Base-by-base conservation (phyloP, 2,329 filamentous ascomycete species). In the Pestalotiopsis sp. region DNA sequence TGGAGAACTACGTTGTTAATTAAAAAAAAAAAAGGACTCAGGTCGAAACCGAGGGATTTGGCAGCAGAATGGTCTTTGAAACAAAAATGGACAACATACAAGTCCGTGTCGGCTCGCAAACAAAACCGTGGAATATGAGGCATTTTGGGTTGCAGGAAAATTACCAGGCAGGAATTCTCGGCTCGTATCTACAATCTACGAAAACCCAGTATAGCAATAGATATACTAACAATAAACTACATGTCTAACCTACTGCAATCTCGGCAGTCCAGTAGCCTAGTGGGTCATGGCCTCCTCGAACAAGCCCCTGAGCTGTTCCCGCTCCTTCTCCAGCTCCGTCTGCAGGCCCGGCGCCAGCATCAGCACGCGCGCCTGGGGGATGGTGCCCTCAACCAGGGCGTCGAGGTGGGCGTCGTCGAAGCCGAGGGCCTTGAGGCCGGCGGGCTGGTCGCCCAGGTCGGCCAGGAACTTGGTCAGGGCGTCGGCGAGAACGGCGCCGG, bases 331-430 rank as follows among this genome's bases (percentile, higher is more conserved):
- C 60, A 93, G 78, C 75, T 94, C 91, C 72, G 86, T 87, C 52
- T 88, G 89, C 74, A 99, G 79, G 30, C 88, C 94, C 0, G 96
- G 97, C 38, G 96, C 96, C 70, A 99, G 81, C 91, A 94, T 96
- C 75, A 99, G 79, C 66, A 99, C 97, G 71, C 96, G 85, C 67
- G 89, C 89, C 82, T 99, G 96, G 4, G 96, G 96, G 70, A 99
- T 90, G 0, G 96, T 99, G 1, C 96, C 97, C 80, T 98, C 95
- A 1, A 99, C 94, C 70, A 99, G 82, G 10, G 84, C 88, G 71
- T 97, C 93, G 20, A 99, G 84, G 81, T 98, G 89, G 52, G 88
- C 87, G 17, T 80, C 81, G 65, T 86, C 86, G 76, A 98, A 99
- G 0, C 96, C 97, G 13, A 99, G 81, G 48, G 88, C 89, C 81